Conservation (phyloP, 2,329 filamentous ascomycete species). For the Trichoderma semiorbis region DNA sequence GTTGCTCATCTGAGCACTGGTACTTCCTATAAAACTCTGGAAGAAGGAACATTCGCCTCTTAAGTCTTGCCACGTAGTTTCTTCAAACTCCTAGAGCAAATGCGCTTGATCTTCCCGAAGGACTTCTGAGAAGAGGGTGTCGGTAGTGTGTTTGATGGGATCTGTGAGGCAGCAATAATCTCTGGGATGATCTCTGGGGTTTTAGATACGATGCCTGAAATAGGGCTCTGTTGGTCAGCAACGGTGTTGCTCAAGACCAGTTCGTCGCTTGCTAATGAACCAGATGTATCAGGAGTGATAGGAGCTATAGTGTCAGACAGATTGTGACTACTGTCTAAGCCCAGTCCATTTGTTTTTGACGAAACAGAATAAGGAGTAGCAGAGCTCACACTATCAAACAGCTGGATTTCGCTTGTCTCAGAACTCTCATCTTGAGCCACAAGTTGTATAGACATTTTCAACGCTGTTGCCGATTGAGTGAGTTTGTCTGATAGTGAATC, state of each 20-base stretch:
- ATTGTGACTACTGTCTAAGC: neutral
- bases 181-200: neutral
- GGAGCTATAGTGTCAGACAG: neutral
- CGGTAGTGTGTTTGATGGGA: neutral
- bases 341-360: neutral
- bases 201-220: no score
- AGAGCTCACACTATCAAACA: neutral
- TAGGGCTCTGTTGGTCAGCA: neutral
- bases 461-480: neutral
- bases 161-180: neutral
- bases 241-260: neutral
- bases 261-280: neutral
- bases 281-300: neutral
- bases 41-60: no score
- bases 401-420: neutral
- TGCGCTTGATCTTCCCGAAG: neutral
- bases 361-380: neutral
- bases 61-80: neutral
- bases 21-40: no score
- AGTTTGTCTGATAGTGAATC: neutral
- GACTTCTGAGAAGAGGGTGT: neutral
- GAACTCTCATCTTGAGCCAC: neutral
- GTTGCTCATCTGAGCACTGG: no score
- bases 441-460: no score
- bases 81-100: neutral